Evolutionary conservation across 2,329 filamentous ascomycete species (phyloP).

Genomic region (Capronia americana): DNA sequence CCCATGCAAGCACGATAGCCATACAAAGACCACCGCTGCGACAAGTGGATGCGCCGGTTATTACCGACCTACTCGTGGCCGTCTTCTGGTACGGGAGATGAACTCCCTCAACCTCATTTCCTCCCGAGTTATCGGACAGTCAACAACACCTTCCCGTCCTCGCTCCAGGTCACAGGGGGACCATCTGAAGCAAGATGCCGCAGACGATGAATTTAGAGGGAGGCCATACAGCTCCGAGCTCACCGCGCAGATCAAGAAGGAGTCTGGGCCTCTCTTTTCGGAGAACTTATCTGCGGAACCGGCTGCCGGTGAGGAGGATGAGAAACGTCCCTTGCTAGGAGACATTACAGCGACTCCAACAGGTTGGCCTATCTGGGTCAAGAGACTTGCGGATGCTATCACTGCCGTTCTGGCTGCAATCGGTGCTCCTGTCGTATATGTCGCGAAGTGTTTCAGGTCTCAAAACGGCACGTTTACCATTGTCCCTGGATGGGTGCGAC

Average conservation of each 20-base stretch:
- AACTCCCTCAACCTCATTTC: slow-evolving; percentile 97
- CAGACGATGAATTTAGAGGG: slow-evolving; percentile 47
- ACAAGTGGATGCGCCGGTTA: slow-evolving; percentile 15
- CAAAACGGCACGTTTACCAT: slow-evolving; percentile 79
- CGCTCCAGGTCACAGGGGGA: slow-evolving; percentile 62
- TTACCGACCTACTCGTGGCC: slow-evolving; percentile 14
- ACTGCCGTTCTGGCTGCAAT: slow-evolving; percentile 80
- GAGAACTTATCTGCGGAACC: slow-evolving; percentile 38
- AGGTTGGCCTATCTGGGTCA: slow-evolving; percentile 62
- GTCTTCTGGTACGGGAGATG: slow-evolving; percentile 60
- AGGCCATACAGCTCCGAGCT: slow-evolving; percentile 53
- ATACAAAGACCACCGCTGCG: slow-evolving; percentile 8
- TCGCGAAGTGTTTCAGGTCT: slow-evolving; percentile 83
- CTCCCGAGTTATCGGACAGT: slow-evolving; percentile 73
- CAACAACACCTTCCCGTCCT: slow-evolving; percentile 58
- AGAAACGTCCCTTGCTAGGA: slow-evolving; percentile 59
- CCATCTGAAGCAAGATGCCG: slow-evolving; percentile 44
- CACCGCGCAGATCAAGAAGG: slow-evolving; percentile 44
- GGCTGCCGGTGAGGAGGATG: slow-evolving; percentile 49
- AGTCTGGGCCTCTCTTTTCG: slow-evolving; percentile 42
- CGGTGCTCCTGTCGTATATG: slow-evolving; percentile 78
- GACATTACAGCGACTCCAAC: slow-evolving; percentile 44
- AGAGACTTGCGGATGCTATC: slow-evolving; percentile 73
- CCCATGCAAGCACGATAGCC: slow-evolving; percentile 26
- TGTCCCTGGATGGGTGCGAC: slow-evolving; percentile 70